A percentile compares a stretch with the other conserved stretches of the same genome.
Evolutionary conservation across 352 stramenopile genomes (phyloP).

Genomic region (Pythium aphanidermatum): DNA sequence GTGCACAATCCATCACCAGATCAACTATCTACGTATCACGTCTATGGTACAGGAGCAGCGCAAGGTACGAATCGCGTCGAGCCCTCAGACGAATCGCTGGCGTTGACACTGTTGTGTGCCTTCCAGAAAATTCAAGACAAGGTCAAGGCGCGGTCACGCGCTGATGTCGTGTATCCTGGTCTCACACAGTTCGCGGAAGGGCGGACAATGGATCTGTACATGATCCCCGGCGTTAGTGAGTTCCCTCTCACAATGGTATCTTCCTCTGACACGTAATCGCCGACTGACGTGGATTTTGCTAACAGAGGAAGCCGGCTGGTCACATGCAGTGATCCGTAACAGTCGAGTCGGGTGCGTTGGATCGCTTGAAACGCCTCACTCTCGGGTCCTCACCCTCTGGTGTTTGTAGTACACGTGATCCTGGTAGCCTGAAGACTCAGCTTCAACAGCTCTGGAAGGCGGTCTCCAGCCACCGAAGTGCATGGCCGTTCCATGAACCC

Average conservation of each 20-base stretch:
- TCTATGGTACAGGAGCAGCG: slow-evolving; percentile 94
- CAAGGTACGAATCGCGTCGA: slow-evolving; percentile 53
- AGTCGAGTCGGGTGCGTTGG: slow-evolving; percentile 75
- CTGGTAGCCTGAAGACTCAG: slow-evolving; percentile 77
- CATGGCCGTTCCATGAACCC: slow-evolving; percentile 97
- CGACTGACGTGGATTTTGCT: neutral
- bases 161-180: slow-evolving; percentile 67
- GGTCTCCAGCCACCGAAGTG: slow-evolving; percentile 91
- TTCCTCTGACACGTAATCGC: slow-evolving; percentile 1
- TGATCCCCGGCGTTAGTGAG: slow-evolving; percentile 83
- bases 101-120: neutral
- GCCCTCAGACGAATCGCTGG: no score
- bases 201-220: slow-evolving; percentile 83
- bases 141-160: slow-evolving; percentile 68
- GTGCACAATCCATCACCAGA: slow-evolving; percentile 97
- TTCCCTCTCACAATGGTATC: slow-evolving; percentile 6
- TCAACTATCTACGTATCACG: slow-evolving; percentile 96
- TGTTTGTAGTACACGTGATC: slow-evolving; percentile 54
- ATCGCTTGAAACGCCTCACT: no score
- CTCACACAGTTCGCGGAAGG: slow-evolving; percentile 71
- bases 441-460: slow-evolving; percentile 86
- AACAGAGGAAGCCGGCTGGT: slow-evolving; percentile 83
- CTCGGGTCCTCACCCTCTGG: no score
- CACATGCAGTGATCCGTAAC: slow-evolving; percentile 78
- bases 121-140: slow-evolving; percentile 77